Conservation (phyloP, 805 yeast genomes). For the Metschnikowia chrysomelidarum region DNA sequence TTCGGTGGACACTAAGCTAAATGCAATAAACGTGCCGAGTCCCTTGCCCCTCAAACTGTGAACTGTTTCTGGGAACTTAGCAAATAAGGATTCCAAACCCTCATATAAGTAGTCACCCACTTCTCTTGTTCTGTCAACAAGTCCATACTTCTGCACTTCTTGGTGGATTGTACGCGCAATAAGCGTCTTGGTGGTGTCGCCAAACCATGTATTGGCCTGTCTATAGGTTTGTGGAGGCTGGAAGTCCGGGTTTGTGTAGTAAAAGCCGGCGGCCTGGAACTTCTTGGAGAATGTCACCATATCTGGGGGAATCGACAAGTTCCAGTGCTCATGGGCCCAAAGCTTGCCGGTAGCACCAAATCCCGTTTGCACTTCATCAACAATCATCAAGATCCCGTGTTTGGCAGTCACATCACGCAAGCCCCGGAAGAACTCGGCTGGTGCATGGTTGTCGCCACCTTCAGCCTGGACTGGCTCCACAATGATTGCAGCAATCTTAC, state of each 20-base stretch:
- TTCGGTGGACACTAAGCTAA: conserved; percentile 48
- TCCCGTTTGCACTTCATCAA: conserved; percentile 75
- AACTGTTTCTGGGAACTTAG: conserved; percentile 40
- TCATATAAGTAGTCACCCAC: conserved; percentile 55
- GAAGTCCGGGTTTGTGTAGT: conserved; percentile 56
- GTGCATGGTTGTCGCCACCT: conserved; percentile 76
- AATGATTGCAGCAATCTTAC: conserved; percentile 50
- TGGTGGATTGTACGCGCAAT: conserved; percentile 59
- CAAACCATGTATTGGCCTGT: conserved; percentile 79
- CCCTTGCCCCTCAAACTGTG: conserved; percentile 58
- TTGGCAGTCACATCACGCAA: conserved; percentile 58
- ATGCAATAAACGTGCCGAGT: conserved; percentile 66
- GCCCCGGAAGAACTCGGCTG: conserved; percentile 60
- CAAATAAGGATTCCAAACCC: conserved; percentile 38
- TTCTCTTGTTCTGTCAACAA: conserved; percentile 46
- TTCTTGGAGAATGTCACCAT: conserved; percentile 71
- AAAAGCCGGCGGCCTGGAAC: conserved; percentile 73
- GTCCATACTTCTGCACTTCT: conserved; percentile 49
- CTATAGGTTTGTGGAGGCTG: conserved; percentile 62
- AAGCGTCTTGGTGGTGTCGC: conserved; percentile 68
- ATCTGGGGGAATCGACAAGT: conserved; percentile 60
- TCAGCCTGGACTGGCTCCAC: conserved; percentile 68
- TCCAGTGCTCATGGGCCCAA: conserved; percentile 74
- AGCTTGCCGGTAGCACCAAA: conserved; percentile 71
- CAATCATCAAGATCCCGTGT: conserved; percentile 56